Evolutionary conservation across 208 protist species (phyloP).

Genomic region (Trypanosoma cruzi): DNA sequence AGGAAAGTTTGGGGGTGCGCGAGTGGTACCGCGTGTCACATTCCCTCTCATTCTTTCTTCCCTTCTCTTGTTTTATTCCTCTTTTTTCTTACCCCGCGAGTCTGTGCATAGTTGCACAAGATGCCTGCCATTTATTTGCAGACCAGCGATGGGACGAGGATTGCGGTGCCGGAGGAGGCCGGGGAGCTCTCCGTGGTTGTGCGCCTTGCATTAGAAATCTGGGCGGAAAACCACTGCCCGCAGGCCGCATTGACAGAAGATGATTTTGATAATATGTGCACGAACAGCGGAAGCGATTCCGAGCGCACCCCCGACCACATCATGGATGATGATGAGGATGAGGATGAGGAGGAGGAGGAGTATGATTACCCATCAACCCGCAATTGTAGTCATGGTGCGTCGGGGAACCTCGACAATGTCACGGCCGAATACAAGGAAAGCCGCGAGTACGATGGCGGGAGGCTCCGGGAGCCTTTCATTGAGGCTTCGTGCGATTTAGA

Average conservation of each 20-base stretch:
- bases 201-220: slow-evolving; percentile 44
- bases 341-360: slow-evolving; percentile 15
- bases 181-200: slow-evolving; percentile 53
- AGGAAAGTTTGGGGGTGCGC: neutral
- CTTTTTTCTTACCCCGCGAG: neutral
- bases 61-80: neutral
- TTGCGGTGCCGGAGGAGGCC: slow-evolving; percentile 44
- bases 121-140: slow-evolving; percentile 65
- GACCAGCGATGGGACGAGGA: slow-evolving; percentile 53
- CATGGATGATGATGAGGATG: slow-evolving; percentile 18
- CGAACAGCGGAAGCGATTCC: slow-evolving; percentile 28
- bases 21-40: neutral
- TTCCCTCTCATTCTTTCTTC: neutral
- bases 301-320: slow-evolving; percentile 25
- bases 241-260: slow-evolving; percentile 16
- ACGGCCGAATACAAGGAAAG: neutral
- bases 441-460: neutral
- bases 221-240: slow-evolving; percentile 42
- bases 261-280: slow-evolving; percentile 20
- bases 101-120: neutral
- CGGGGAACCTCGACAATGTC: neutral
- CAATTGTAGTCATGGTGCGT: neutral
- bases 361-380: too few species aligned
- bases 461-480: neutral
- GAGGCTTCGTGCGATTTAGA: slow-evolving; percentile 21